A percentile compares a stretch with the other conserved stretches of the same genome.
phyloP scores from a whole-genome alignment of 2,329 filamentous ascomycete genomes.

The Colletotrichum cuscutae region DNA sequence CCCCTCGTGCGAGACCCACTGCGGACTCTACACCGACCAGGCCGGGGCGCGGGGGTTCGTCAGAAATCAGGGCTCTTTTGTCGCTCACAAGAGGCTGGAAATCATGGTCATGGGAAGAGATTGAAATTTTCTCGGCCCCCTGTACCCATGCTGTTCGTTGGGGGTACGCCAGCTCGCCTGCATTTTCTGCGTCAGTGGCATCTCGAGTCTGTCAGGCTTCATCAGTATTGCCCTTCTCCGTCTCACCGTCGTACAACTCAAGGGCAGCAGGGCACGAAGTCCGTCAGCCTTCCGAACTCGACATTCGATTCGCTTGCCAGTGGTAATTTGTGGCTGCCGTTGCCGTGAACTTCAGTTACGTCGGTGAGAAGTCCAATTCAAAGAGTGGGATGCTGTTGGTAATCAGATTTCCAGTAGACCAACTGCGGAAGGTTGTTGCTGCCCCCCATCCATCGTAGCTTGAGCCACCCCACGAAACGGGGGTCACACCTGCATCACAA shows the following conservation, averaged over 20 bases:
- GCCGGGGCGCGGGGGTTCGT: conserved; percentile 29
- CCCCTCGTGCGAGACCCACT: conserved; percentile 28
- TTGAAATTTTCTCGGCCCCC: conserved; percentile 1
- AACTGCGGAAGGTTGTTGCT: conserved; percentile 11
- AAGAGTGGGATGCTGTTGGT: conserved; percentile 22
- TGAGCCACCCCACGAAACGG: conserved; percentile 31
- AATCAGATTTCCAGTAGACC: conserved; percentile 7
- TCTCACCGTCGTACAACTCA: not conserved
- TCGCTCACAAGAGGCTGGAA: conserved; percentile 9
- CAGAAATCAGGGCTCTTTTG: conserved; percentile 16
- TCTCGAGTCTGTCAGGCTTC: not conserved
- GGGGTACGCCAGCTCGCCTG: not conserved
- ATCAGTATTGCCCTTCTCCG: not conserved
- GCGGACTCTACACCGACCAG: conserved; percentile 28
- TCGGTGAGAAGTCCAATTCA: not conserved
- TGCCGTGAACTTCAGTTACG: not conserved
- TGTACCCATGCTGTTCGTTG: not conserved
- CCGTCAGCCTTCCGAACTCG: not conserved
- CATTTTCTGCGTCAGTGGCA: not conserved
- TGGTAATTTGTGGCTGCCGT: not conserved
- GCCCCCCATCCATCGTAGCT: conserved; percentile 21
- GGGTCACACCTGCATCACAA: conserved; percentile 28
- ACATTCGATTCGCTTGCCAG: not conserved
- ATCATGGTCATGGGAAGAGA: conserved; percentile 21
- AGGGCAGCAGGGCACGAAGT: not conserved